A percentile compares a stretch with the other conserved stretches of the same genome.
These are phyloP conservation scores for Ballota nigra DNA, from an alignment of 257 asterid species.

Conservation along the genomic window DNA sequence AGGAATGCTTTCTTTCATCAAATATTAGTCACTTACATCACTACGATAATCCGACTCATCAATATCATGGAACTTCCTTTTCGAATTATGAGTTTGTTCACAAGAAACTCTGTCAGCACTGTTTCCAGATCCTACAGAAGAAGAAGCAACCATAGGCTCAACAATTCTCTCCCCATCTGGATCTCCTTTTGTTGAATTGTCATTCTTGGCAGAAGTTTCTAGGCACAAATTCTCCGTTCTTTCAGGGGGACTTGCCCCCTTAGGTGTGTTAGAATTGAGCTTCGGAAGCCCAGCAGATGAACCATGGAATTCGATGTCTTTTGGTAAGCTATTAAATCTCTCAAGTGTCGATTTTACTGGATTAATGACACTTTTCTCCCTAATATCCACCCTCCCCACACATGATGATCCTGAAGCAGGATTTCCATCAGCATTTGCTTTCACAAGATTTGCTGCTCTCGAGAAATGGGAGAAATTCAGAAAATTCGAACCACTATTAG, in stretches of 20 bases:
- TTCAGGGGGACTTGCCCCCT: slow-evolving; percentile 31
- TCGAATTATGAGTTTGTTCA: slow-evolving; percentile 52
- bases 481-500: slow-evolving; percentile 32
- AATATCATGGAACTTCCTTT: slow-evolving; percentile 57
- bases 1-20: background rate
- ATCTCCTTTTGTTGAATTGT: slow-evolving; percentile 29
- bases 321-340: slow-evolving; percentile 23
- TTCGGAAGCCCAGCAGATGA: slow-evolving; percentile 25
- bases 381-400: slow-evolving; percentile 28
- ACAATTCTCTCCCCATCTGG: slow-evolving; percentile 45
- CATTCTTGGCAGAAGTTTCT: slow-evolving; percentile 41
- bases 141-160: slow-evolving; percentile 69
- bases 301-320: slow-evolving; percentile 31
- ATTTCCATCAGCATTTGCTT: slow-evolving; percentile 40
- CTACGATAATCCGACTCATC: slow-evolving; percentile 72
- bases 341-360: slow-evolving; percentile 31
- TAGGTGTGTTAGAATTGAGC: slow-evolving; percentile 30
- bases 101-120: slow-evolving; percentile 73
- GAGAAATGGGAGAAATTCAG: slow-evolving; percentile 77
- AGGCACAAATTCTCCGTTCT: slow-evolving; percentile 32
- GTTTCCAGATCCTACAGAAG: slow-evolving; percentile 91
- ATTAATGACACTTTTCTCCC: slow-evolving; percentile 28
- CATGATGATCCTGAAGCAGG: slow-evolving; percentile 40
- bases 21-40: slow-evolving; percentile 52
- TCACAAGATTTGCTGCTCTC: slow-evolving; percentile 51